A percentile compares a stretch with the other conserved stretches of the same genome.
Evolutionary conservation across 306 rosid species (phyloP).

Genomic region (Cicer chorassanicum): DNA sequence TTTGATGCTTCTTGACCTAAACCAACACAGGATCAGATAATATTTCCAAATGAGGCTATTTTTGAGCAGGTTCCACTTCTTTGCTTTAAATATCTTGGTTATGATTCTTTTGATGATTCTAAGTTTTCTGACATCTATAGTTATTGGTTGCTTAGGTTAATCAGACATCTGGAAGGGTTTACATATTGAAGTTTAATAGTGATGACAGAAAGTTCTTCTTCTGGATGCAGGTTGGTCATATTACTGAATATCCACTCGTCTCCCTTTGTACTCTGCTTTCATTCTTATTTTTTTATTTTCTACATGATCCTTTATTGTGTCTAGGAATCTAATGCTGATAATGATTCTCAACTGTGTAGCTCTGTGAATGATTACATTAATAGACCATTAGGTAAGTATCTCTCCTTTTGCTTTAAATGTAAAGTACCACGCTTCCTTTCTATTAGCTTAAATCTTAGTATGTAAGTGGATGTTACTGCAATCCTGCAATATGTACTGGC

Average conservation of each 20-base stretch:
- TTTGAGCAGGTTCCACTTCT: conserved; percentile 76
- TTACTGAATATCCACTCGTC: conserved; percentile 22
- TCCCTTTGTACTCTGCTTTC: conserved; percentile 11
- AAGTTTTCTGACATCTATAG: conserved; percentile 27
- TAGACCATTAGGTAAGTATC: conserved; percentile 69
- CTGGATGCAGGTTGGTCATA: conserved; percentile 87
- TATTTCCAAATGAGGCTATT: conserved; percentile 90
- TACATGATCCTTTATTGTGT: conserved; percentile 37
- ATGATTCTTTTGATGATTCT: conserved; percentile 20
- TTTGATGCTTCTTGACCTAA: conserved; percentile 61
- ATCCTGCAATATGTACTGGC: conserved; percentile 7
- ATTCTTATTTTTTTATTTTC: conserved; percentile 36
- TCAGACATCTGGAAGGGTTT: conserved; percentile 92
- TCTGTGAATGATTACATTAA: conserved; percentile 77
- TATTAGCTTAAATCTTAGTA: conserved; percentile 3
- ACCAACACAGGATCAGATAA: conserved; percentile 80
- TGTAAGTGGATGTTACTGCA: not conserved
- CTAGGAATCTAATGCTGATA: conserved; percentile 84
- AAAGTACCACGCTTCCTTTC: conserved; percentile 10
- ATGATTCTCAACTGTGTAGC: conserved; percentile 68
- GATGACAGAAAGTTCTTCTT: conserved; percentile 88
- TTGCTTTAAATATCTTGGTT: conserved; percentile 37
- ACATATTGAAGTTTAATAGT: conserved; percentile 75
- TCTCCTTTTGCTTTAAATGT: conserved; percentile 28
- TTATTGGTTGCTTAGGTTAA: conserved; percentile 66